Evolutionary conservation across 2,329 filamentous ascomycete species (phyloP).

Genomic region (Verticillium albo-atrum): DNA sequence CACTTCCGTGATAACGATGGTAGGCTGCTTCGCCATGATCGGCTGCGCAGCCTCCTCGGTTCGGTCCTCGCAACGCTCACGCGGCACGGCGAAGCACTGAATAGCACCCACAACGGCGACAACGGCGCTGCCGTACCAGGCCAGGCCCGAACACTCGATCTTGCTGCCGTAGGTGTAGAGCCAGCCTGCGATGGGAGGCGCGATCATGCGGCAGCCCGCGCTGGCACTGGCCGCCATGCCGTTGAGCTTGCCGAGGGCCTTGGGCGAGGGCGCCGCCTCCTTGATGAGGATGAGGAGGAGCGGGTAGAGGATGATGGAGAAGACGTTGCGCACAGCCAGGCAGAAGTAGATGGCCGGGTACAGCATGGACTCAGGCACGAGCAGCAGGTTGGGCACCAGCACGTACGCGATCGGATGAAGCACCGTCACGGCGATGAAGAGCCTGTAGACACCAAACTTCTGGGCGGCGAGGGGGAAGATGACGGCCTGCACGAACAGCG

Average conservation of each 20-base stretch:
- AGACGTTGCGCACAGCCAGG: slow-evolving; percentile 53
- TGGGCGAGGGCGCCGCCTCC: slow-evolving; percentile 54
- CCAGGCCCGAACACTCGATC: slow-evolving; percentile 54
- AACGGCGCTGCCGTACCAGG: slow-evolving; percentile 59
- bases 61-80: slow-evolving; percentile 14
- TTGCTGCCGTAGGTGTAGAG: slow-evolving; percentile 57
- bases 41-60: slow-evolving; percentile 8
- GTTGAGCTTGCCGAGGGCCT: slow-evolving; percentile 59
- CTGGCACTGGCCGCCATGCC: slow-evolving; percentile 62
- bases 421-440: slow-evolving; percentile 54
- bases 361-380: slow-evolving; percentile 46
- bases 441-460: slow-evolving; percentile 52
- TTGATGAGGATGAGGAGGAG: slow-evolving; percentile 65
- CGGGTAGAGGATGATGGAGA: slow-evolving; percentile 62
- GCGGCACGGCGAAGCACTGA: slow-evolving; percentile 53
- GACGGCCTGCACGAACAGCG: slow-evolving; percentile 54
- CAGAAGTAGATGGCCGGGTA: slow-evolving; percentile 55
- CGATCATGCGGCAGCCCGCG: slow-evolving; percentile 63
- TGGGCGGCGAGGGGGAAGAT: slow-evolving; percentile 58
- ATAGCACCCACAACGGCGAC: slow-evolving; percentile 53
- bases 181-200: slow-evolving; percentile 60
- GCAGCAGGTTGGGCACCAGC: slow-evolving; percentile 53
- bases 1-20: slow-evolving; percentile 7
- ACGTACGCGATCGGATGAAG: slow-evolving; percentile 60
- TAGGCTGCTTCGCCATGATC: slow-evolving; percentile 5